phyloP scores from a whole-genome alignment of 2,329 filamentous ascomycete species.

The Cercospora brassicicola region DNA sequence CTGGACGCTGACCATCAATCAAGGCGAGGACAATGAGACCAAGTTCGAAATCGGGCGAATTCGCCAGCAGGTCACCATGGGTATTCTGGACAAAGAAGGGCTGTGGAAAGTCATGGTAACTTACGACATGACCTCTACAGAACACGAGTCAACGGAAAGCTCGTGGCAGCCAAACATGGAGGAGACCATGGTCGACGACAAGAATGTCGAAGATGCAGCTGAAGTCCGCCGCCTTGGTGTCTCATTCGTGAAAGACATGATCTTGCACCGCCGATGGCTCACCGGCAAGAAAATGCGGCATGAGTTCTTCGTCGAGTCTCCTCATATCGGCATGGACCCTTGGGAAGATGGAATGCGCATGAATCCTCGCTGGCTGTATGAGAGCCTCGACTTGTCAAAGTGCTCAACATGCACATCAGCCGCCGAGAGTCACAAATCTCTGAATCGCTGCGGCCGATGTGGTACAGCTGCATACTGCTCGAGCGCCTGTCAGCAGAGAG shows the following conservation, averaged over 20 bases:
- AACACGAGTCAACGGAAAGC: not conserved
- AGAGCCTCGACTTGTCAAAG: constrained; percentile 10
- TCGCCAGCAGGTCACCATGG: constrained; percentile 25
- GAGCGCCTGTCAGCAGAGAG: constrained; percentile 20
- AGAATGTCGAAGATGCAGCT: constrained; percentile 24
- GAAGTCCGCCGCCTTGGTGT: constrained; percentile 15
- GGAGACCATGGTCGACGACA: constrained; percentile 32
- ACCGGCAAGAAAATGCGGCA: constrained; percentile 24
- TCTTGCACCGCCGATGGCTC: constrained; percentile 20
- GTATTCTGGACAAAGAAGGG: constrained; percentile 19
- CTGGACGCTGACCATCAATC: constrained; percentile 20
- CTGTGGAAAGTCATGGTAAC: constrained; percentile 26
- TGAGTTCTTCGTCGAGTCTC: constrained; percentile 26
- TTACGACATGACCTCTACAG: constrained; percentile 11
- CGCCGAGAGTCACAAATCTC: not conserved
- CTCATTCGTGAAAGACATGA: constrained; percentile 17
- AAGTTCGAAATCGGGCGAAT: constrained; percentile 29
- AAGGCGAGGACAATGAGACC: not conserved
- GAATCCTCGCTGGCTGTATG: constrained; percentile 29
- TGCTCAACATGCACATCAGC: constrained; percentile 22
- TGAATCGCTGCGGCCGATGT: constrained; percentile 26
- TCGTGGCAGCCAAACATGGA: constrained; percentile 20
- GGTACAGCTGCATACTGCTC: constrained; percentile 31
- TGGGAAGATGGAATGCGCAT: constrained; percentile 28
- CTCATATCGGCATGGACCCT: constrained; percentile 19